Evolutionary conservation across 1,284 basidiomycete species (phyloP).

Genomic region (Flammula alnicola): DNA sequence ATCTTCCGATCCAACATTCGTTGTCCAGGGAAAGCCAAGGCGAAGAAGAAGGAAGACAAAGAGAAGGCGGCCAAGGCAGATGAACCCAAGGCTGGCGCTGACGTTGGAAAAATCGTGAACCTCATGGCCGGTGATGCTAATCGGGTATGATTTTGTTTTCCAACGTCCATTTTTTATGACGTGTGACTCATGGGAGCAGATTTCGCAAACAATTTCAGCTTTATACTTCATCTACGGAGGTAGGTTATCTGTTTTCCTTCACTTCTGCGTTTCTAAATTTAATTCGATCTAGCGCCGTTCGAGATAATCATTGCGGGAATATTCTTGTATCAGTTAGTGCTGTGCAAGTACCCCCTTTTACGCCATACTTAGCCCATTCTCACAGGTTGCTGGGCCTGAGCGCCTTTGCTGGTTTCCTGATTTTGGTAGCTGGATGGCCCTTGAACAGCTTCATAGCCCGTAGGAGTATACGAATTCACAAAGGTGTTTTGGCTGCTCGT

Average conservation of each 20-base stretch:
- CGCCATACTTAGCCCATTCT: slow-evolving; percentile 1
- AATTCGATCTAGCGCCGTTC: slow-evolving; percentile 57
- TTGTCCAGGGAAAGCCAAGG: slow-evolving; percentile 36
- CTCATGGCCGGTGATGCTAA: slow-evolving; percentile 77
- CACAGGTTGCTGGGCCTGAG: slow-evolving; percentile 79
- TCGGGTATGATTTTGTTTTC: slow-evolving; percentile 37
- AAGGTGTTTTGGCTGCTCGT: slow-evolving; percentile 71
- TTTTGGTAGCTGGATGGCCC: slow-evolving; percentile 77
- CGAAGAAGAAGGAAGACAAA: slow-evolving; percentile 43
- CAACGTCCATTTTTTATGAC: neutral
- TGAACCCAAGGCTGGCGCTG: slow-evolving; percentile 70
- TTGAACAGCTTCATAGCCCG: slow-evolving; percentile 69
- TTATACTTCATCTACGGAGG: slow-evolving; percentile 71
- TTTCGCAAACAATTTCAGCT: slow-evolving; percentile 53
- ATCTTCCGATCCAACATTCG: neutral
- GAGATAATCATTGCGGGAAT: slow-evolving; percentile 78
- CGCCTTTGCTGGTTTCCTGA: slow-evolving; percentile 84
- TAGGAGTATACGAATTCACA: slow-evolving; percentile 72
- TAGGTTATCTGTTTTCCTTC: slow-evolving; percentile 26
- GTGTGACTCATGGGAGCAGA: slow-evolving; percentile 28
- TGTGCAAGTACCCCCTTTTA: neutral
- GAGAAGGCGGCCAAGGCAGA: slow-evolving; percentile 49
- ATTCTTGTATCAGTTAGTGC: slow-evolving; percentile 79
- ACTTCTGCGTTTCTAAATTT: neutral
- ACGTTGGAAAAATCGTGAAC: slow-evolving; percentile 80